Percentiles rank a stretch among this genome's conserved stretches.
phyloP scores from a whole-genome alignment of 352 stramenopile genomes.

The Phytophthora brassicae region DNA sequence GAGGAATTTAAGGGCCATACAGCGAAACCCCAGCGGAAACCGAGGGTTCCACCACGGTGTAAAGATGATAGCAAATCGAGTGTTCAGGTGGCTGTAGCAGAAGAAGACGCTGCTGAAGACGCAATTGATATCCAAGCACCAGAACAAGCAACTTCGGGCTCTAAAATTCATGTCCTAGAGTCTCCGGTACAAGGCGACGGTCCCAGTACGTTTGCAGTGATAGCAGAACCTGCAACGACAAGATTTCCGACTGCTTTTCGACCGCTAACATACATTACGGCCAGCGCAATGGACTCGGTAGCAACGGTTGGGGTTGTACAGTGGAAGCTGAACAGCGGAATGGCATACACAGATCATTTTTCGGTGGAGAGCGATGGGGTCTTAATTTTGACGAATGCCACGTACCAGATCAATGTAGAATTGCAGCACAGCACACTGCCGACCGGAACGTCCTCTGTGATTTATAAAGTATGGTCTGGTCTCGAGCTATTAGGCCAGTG shows the following conservation, averaged over 20 bases:
- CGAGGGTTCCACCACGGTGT: slow-evolving; percentile 11
- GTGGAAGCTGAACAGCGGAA: slow-evolving; percentile 29
- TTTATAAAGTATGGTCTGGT: slow-evolving; percentile 44
- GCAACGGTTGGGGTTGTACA: slow-evolving; percentile 25
- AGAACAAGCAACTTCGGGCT: not conserved
- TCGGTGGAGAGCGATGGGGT: slow-evolving; percentile 33
- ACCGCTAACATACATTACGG: slow-evolving; percentile 32
- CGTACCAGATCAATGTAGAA: slow-evolving; percentile 42
- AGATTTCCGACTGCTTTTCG: not conserved
- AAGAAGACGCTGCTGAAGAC: not conserved
- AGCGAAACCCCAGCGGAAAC: slow-evolving; percentile 16
- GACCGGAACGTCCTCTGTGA: not conserved
- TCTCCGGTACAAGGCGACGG: not conserved
- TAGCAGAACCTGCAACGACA: not conserved
- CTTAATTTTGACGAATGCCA: slow-evolving; percentile 19
- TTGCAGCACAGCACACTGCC: slow-evolving; percentile 20
- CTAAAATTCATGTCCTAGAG: not conserved
- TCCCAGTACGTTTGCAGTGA: not conserved
- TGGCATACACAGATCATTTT: slow-evolving; percentile 24
- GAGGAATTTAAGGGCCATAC: not conserved
- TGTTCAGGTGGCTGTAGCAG: not conserved
- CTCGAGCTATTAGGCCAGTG: slow-evolving; percentile 26
- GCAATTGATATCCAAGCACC: not conserved
- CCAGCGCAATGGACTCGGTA: slow-evolving; percentile 18
- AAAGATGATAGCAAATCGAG: not conserved